Evolutionary conservation across 768 basidiomycete species (phyloP).

Genomic region (Boletus eberwhitei): DNA sequence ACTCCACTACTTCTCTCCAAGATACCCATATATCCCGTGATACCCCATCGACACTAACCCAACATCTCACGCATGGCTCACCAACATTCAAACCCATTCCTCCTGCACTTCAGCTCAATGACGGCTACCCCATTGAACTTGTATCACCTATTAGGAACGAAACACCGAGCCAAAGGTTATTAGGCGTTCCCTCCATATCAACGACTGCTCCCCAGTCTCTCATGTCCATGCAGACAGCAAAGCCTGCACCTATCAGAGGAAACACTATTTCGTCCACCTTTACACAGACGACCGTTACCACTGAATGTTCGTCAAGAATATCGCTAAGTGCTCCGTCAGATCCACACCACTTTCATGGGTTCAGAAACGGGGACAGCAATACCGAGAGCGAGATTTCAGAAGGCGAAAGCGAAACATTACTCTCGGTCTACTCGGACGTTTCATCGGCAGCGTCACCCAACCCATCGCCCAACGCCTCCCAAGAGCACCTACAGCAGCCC

Average conservation of each 20-base stretch:
- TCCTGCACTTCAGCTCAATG: slow-evolving; percentile 30
- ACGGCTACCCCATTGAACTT: slow-evolving; percentile 18
- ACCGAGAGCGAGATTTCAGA: slow-evolving; percentile 34
- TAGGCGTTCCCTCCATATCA: slow-evolving; percentile 54
- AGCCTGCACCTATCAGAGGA: slow-evolving; percentile 13
- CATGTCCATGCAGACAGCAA: slow-evolving; percentile 19
- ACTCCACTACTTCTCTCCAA: slow-evolving; percentile 40
- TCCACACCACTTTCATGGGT: slow-evolving; percentile 15
- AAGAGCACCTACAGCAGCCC: slow-evolving; percentile 21
- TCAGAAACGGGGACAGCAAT: slow-evolving; percentile 24
- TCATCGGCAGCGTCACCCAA: slow-evolving; percentile 33
- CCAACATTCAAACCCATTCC: slow-evolving; percentile 19
- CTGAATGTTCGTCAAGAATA: slow-evolving; percentile 22
- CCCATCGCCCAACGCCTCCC: slow-evolving; percentile 31
- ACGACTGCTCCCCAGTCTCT: slow-evolving; percentile 47
- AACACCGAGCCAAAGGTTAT: slow-evolving; percentile 35
- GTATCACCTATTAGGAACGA: slow-evolving; percentile 11
- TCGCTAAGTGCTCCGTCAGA: slow-evolving; percentile 32
- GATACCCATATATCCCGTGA: slow-evolving; percentile 28
- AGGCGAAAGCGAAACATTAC: slow-evolving; percentile 32
- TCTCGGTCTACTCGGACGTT: slow-evolving; percentile 32
- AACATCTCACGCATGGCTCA: slow-evolving; percentile 4
- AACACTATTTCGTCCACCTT: slow-evolving; percentile 4
- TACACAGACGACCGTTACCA: slow-evolving; percentile 7
- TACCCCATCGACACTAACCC: slow-evolving; percentile 18